These are phyloP conservation scores for Parachlorella kessleri DNA, from an alignment of 139 green algal genomes.

Conservation along the genomic window DNA sequence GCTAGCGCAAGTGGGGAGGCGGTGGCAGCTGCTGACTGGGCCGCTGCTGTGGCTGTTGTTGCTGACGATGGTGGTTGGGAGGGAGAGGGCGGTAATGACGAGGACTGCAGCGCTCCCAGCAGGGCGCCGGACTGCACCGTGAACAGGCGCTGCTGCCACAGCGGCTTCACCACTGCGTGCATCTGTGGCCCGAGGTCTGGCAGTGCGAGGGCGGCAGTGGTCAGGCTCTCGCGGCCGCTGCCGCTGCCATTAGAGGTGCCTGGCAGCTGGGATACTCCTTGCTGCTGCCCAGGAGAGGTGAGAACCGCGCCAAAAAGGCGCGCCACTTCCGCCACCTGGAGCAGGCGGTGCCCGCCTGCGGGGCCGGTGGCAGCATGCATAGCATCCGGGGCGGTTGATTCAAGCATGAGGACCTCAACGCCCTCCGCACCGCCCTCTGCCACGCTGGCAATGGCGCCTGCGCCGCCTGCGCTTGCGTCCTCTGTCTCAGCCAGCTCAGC, in stretches of 20 bases:
- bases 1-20: slow-evolving; percentile 11
- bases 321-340: background rate
- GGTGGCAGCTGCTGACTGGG: background rate
- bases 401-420: no score
- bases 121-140: slow-evolving; percentile 9
- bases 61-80: no score
- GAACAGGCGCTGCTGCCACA: slow-evolving; percentile 43
- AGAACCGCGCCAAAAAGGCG: slow-evolving; percentile 5
- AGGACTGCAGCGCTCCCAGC: slow-evolving; percentile 19
- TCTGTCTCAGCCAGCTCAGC: background rate
- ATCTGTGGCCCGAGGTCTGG: background rate
- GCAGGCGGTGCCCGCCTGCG: background rate
- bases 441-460: background rate
- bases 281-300: background rate
- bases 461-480: background rate
- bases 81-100: no score
- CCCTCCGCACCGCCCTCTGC: no score
- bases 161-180: slow-evolving; percentile 17
- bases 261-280: no score
- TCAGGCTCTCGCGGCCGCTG: background rate
- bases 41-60: no score
- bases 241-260: background rate
- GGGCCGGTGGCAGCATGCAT: no score
- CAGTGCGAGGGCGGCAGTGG: background rate
- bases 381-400: no score